These are phyloP conservation scores for Fraxinus dipetala DNA, from an alignment of 305 asterid genomes.

Conservation along the genomic window DNA sequence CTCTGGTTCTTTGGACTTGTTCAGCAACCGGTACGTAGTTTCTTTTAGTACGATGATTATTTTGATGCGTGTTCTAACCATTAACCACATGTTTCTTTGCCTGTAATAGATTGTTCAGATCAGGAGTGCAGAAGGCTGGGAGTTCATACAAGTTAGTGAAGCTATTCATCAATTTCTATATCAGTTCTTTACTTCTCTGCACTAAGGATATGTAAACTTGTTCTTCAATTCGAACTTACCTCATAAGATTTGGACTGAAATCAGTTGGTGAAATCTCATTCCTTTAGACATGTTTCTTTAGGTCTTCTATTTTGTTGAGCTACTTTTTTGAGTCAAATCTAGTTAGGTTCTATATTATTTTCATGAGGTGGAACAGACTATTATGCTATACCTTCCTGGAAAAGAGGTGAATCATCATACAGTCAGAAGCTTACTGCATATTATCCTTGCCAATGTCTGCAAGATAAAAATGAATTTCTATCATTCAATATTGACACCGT, in stretches of 20 bases:
- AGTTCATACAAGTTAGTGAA: constrained; percentile 54
- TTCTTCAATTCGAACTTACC: neutral
- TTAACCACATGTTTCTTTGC: constrained; percentile 3
- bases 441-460: neutral
- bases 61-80: constrained; percentile 14
- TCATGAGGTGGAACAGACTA: neutral
- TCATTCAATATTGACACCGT: neutral
- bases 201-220: neutral
- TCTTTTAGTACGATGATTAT: constrained; percentile 12
- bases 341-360: neutral
- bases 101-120: constrained; percentile 55
- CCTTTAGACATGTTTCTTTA: neutral
- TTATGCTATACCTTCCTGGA: neutral
- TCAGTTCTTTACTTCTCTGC: constrained; percentile 11
- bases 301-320: neutral
- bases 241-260: constrained; percentile 6
- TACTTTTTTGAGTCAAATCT: neutral
- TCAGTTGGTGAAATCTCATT: neutral
- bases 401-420: neutral
- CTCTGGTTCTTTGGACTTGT: constrained; percentile 58
- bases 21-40: constrained; percentile 52
- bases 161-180: constrained; percentile 9
- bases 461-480: neutral
- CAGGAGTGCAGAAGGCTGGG: constrained; percentile 69
- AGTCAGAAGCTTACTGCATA: constrained; percentile 8